Conservation (phyloP, 2,329 filamentous ascomycete species). For the Sordariomycetes sp. region DNA sequence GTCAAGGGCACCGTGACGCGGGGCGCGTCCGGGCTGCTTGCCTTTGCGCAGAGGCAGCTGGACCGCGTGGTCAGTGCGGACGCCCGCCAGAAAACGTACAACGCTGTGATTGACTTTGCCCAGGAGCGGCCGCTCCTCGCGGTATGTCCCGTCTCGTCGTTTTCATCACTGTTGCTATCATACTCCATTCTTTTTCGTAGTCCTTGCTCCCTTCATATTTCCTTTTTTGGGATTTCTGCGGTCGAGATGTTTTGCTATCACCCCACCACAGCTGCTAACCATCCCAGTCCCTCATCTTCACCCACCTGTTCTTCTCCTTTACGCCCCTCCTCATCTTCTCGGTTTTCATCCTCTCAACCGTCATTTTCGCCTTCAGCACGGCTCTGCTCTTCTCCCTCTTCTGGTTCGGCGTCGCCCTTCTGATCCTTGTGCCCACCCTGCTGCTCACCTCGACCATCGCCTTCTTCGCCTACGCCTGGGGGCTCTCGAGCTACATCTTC, state of each 20-base stretch:
- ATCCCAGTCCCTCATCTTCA: constrained; percentile 53
- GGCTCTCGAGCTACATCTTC: constrained; percentile 45
- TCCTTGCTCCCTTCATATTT: background rate
- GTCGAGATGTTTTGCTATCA: background rate
- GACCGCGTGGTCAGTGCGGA: constrained; percentile 47
- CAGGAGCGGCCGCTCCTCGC: constrained; percentile 57
- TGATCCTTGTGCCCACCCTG: constrained; percentile 59
- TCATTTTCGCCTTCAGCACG: constrained; percentile 50
- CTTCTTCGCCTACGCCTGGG: constrained; percentile 58
- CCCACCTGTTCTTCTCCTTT: constrained; percentile 54
- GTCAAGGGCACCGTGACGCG: constrained; percentile 17
- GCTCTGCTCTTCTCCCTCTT: constrained; percentile 57
- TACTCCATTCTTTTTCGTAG: background rate
- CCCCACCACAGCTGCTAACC: background rate
- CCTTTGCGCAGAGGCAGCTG: constrained; percentile 31
- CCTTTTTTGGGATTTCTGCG: background rate
- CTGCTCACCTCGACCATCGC: constrained; percentile 54
- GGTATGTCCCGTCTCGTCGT: constrained; percentile 32
- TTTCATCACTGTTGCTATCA: background rate
- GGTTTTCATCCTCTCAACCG: constrained; percentile 51
- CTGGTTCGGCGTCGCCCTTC: constrained; percentile 54
- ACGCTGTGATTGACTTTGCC: constrained; percentile 44
- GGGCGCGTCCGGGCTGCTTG: constrained; percentile 22
- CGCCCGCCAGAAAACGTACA: constrained; percentile 45
- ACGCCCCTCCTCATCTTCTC: constrained; percentile 60